phyloP scores from a whole-genome alignment of 306 rosid species.

The Vicia villosa region DNA sequence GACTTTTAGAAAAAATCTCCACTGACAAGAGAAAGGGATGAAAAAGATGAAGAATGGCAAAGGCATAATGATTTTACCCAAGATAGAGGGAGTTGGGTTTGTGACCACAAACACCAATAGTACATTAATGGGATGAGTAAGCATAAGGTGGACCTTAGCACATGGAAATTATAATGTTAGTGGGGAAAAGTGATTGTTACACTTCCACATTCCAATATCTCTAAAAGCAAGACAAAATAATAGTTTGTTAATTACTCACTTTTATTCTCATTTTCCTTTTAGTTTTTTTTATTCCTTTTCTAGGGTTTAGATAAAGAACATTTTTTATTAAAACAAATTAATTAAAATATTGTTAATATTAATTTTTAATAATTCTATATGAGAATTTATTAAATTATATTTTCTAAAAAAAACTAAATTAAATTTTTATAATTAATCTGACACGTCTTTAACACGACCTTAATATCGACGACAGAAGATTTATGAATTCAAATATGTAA shows the following conservation, averaged over 20 bases:
- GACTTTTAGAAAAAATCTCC: conserved; percentile 60
- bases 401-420: too few species aligned
- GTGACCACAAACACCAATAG: conserved; percentile 64
- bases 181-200: conserved; percentile 67
- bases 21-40: conserved; percentile 37
- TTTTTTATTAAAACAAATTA: too few species aligned
- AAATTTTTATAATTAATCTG: background rate
- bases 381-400: too few species aligned
- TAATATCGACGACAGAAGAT: too few species aligned
- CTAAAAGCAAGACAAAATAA: conserved; percentile 42
- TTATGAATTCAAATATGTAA: conserved; percentile 42
- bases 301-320: too few species aligned
- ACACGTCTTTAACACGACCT: too few species aligned
- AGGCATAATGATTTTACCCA: conserved; percentile 54
- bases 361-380: too few species aligned
- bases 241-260: conserved; percentile 45
- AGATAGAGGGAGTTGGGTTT: conserved; percentile 55
- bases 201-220: conserved; percentile 52
- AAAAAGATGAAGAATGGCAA: conserved; percentile 13
- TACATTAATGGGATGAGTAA: conserved; percentile 55
- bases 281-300: conserved; percentile 42
- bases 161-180: conserved; percentile 57
- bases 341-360: too few species aligned
- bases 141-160: conserved; percentile 53
- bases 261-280: conserved; percentile 37